Evolutionary conservation across 2,329 filamentous ascomycete species (phyloP), one percentile per base, ranked within the genome.

Genomic region (Thermochaetoides dissita): DNA sequence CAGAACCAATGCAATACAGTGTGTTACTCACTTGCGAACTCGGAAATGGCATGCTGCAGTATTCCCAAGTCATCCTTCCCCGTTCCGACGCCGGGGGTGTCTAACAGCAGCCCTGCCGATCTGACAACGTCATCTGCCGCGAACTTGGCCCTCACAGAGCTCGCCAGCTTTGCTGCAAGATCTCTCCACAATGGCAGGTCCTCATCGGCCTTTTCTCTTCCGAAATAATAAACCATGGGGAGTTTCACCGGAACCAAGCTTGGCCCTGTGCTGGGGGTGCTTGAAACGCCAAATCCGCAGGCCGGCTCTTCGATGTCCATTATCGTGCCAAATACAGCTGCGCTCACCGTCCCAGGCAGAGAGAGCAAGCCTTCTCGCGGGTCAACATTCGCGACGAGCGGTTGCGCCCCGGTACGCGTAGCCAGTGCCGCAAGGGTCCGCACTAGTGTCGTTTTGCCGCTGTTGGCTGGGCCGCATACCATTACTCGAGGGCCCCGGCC

Each of bases 231-330:
- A 29, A 89, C 86, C 41, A 98, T 65, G 6, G 91, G 91, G 53
- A 94, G 69, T 66, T 95, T 96, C 40, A 94, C 85, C 0, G 89
- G 88, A 11, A 94, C 79, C 1, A 79, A 75, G 52, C 82, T 91
- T 0, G 91, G 88, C 0, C 89, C 91, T 50, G 84, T 93, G 53
- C 88, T 94, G 0, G 89, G 88, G 52, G 85, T 88, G 51, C 75
- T 85, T 10, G 88, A 88, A 79, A 87, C 95, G 8, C 91, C 91
- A 79, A 87, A 95, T 12, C 84, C 85, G 46, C 87, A 80, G 47
- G 86, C 81, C 54, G 89, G 84, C 2, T 70, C 67, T 53, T 75
- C 72, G 1, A 94, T 72, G 59, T 96, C 89, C 64, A 96, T 75
- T 53, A 94, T 75, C 0, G 83, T 86, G 8, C 83, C 83, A 56